Evolutionary conservation across 768 basidiomycete genomes (phyloP), one percentile per base, ranked within the genome.

Genomic region (Tephrocybe sp.): DNA sequence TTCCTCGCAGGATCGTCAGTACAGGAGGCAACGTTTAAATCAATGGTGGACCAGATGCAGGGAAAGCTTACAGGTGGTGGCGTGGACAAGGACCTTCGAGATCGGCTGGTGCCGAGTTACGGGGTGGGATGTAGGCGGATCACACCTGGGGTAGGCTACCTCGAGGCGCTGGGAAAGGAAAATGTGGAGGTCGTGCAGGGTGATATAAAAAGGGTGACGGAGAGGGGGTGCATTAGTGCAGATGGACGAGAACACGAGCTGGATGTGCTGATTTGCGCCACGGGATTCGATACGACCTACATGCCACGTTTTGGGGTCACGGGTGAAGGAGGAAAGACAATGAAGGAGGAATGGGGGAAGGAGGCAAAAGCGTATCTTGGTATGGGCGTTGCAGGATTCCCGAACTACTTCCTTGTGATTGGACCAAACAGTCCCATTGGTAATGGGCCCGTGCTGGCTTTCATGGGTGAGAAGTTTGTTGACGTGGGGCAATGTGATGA

Each of bases 11-110:
- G 66, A n/a, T 68, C 64, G 2, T 58, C 56, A 0, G 56, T 64
- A 40, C 76, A 78, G 54, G 50, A 59, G 42, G 58, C 54, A 6
- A 61, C 57, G 0, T 61, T 52, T 1, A 53, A 44, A 9, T 53
- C 45, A 5, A 64, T 75, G 57, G 54, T 52, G 4, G 58, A 57
- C 15, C 54, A 64, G 39, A 80, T 82, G 77, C 59, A 65, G 25
- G 63, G 67, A 44, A 72, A 69, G 47, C 63, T 83, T 29, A 5
- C 27, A 29, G 11, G 5, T 9, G 36, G 52, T 13, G 69, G 68
- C 18, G 66, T 70, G 50, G 71, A 66, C 47, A 68, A 72, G 0
- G 66, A 67, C 61, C 74, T 82, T 29, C 68, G 70, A 15, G 71
- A 72, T 18, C 63, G 71, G 44, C 34, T 72, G 22, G 66, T 70